These are phyloP conservation scores for Saccharomycopsis guyanensis DNA, from an alignment of 805 yeast genomes.

Conservation along the genomic window DNA sequence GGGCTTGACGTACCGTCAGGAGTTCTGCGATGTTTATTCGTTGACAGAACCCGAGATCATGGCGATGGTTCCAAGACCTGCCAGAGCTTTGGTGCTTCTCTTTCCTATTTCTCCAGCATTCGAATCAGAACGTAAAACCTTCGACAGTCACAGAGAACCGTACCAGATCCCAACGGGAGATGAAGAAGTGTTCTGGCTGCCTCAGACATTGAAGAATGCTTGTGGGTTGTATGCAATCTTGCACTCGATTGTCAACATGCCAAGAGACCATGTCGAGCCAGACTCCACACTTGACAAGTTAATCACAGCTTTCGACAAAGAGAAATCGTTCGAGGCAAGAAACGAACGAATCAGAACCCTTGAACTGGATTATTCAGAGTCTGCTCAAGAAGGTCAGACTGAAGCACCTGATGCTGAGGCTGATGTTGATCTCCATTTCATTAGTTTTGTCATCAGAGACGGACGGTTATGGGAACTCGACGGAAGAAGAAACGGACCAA, in stretches of 20 bases:
- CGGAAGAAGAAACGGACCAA: slow-evolving; percentile 77
- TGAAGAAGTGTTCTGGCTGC: slow-evolving; percentile 57
- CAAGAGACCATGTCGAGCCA: slow-evolving; percentile 7
- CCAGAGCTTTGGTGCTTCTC: slow-evolving; percentile 63
- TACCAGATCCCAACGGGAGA: slow-evolving; percentile 2
- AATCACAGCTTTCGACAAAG: slow-evolving; percentile 36
- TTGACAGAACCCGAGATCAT: slow-evolving; percentile 77
- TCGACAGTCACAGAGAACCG: background rate
- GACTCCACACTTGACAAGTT: slow-evolving; percentile 25
- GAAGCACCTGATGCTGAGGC: slow-evolving; percentile 55
- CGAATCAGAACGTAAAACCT: background rate
- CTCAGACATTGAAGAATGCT: slow-evolving; percentile 78
- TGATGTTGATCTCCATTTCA: slow-evolving; percentile 62
- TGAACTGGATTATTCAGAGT: slow-evolving; percentile 37
- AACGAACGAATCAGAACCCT: slow-evolving; percentile 39
- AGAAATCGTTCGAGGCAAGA: slow-evolving; percentile 39
- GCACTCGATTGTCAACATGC: slow-evolving; percentile 43
- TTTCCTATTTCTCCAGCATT: slow-evolving; percentile 58
- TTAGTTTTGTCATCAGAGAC: slow-evolving; percentile 55
- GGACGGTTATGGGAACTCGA: slow-evolving; percentile 75
- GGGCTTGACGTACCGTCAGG: slow-evolving; percentile 54
- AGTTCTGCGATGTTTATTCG: slow-evolving; percentile 77
- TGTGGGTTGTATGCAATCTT: slow-evolving; percentile 89
- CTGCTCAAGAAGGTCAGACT: slow-evolving; percentile 50
- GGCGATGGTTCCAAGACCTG: slow-evolving; percentile 76